A percentile compares a stretch with the other conserved stretches of the same genome.
Conservation (phyloP, 2,329 filamentous ascomycete species). For the Exophiala viscosa region DNA sequence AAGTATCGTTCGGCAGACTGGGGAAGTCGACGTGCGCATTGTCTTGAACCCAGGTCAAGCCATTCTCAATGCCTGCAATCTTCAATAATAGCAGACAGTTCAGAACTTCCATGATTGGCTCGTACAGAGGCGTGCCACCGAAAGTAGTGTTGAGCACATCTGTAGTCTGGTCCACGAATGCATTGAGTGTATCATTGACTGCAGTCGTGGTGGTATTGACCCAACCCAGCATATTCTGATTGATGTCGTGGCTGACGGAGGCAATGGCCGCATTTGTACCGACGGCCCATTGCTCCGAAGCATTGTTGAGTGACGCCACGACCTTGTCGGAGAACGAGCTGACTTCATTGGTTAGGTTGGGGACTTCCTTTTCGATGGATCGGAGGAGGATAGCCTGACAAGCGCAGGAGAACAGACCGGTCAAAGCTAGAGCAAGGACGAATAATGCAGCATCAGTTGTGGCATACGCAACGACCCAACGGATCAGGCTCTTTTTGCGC, state of each 20-base stretch:
- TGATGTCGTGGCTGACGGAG: slow-evolving; percentile 66
- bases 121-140: slow-evolving; percentile 73
- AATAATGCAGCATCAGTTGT: slow-evolving; percentile 83
- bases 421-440: slow-evolving; percentile 74
- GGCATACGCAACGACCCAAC: slow-evolving; percentile 84
- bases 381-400: slow-evolving; percentile 78
- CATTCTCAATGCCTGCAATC: slow-evolving; percentile 76
- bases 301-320: slow-evolving; percentile 65
- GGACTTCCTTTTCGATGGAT: slow-evolving; percentile 69
- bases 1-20: slow-evolving; percentile 71
- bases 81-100: slow-evolving; percentile 87
- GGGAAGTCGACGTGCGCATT: slow-evolving; percentile 81
- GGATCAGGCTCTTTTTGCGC: slow-evolving; percentile 66
- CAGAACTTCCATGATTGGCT: slow-evolving; percentile 73
- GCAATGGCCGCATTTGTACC: slow-evolving; percentile 71
- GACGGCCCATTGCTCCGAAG: slow-evolving; percentile 71
- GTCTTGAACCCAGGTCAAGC: slow-evolving; percentile 89
- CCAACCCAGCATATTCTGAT: slow-evolving; percentile 79
- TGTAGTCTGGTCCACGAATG: slow-evolving; percentile 74
- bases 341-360: slow-evolving; percentile 69
- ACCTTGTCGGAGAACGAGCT: slow-evolving; percentile 76
- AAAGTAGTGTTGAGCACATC: slow-evolving; percentile 72
- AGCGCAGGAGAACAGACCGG: slow-evolving; percentile 75
- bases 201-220: slow-evolving; percentile 78
- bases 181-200: slow-evolving; percentile 79